Evolutionary conservation across 2,329 filamentous ascomycete species (phyloP).

Genomic region (Blastomyces percursus): DNA sequence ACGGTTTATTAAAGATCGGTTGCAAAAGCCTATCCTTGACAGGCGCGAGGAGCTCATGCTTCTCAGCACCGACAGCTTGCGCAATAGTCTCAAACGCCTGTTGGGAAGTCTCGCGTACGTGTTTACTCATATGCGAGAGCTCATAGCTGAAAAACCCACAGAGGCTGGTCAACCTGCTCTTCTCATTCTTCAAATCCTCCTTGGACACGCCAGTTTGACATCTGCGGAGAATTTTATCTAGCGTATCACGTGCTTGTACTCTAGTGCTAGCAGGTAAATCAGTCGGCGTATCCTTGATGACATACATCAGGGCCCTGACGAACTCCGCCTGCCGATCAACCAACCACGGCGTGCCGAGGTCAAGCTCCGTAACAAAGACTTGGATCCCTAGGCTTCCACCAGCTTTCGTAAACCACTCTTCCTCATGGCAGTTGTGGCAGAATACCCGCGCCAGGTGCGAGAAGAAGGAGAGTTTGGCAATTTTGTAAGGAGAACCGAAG

Average conservation of each 20-base stretch:
- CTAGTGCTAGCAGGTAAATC: conserved; percentile 87
- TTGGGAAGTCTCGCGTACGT: conserved; percentile 81
- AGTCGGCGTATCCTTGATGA: conserved; percentile 95
- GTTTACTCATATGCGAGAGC: conserved; percentile 87
- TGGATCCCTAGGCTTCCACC: conserved; percentile 86
- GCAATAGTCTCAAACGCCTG: conserved; percentile 71
- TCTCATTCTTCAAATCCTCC: conserved; percentile 60
- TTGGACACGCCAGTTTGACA: conserved; percentile 72
- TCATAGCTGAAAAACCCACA: conserved; percentile 81
- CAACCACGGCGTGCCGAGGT: conserved; percentile 76
- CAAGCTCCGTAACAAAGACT: conserved; percentile 71
- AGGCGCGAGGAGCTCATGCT: conserved; percentile 79
- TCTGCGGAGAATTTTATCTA: conserved; percentile 65
- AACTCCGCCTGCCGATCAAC: conserved; percentile 75
- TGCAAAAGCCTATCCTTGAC: conserved; percentile 82
- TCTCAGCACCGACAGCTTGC: conserved; percentile 61
- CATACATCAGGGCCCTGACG: conserved; percentile 82
- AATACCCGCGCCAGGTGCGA: conserved; percentile 70
- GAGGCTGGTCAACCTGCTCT: conserved; percentile 59
- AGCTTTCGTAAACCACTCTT: conserved; percentile 98
- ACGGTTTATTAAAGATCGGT: conserved; percentile 88
- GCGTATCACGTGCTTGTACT: conserved; percentile 66
- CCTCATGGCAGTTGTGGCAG: conserved; percentile 89
- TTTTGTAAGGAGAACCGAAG: conserved; percentile 61
- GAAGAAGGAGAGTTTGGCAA: conserved; percentile 75